Evolutionary conservation across 2,329 filamentous ascomycete genomes (phyloP), one percentile per base, ranked within the genome.

Genomic region (Macrophomina pseudophaseolina): DNA sequence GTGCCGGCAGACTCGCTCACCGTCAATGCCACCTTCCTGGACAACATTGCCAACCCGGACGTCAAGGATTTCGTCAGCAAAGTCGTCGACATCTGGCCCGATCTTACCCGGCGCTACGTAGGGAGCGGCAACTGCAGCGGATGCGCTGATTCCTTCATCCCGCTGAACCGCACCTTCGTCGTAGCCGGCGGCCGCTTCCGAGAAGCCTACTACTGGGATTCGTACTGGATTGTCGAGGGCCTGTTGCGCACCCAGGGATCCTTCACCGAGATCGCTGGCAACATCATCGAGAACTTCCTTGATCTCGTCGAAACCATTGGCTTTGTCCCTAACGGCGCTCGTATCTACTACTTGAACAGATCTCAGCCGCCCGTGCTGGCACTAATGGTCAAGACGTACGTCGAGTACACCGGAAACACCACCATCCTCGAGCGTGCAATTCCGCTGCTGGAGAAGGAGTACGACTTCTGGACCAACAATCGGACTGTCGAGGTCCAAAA

Each of bases 121-220:
- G 83, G 83, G 64, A 49, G 30, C n/a, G 73, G 73, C 30, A 84
- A 84, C 70, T 90, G 88, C 79, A 79, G 81, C 8, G 82, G 82
- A 40, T 91, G 88, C 68, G 87, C 87, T 40, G 84, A 84, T 71
- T 90, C 88, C 73, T 90, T 89, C 76, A 86, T 91, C 66, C 86
- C 88, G 6, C 74, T 91, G 67, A 89, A 89, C 71, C 85, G 87
- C 66, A 88, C 87, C 3, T 91, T 91, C 72, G 87, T 91, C n/a
- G 84, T 91, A 16, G 88, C 88, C 3, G 88, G 88, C 12, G 88
- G 89, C n/a, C 86, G 89, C 35, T 91, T 91, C 80, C 82, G 88
- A 40, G 89, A 91, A 76, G 84, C 87, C 1, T 91, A 91, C 73
- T 91, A 91, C 75, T 91, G 88, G 88, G 88, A 91, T 74, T 88